Evolutionary conservation across 805 yeast genomes (phyloP).

Genomic region (Cyberlindnera mycetangii): DNA sequence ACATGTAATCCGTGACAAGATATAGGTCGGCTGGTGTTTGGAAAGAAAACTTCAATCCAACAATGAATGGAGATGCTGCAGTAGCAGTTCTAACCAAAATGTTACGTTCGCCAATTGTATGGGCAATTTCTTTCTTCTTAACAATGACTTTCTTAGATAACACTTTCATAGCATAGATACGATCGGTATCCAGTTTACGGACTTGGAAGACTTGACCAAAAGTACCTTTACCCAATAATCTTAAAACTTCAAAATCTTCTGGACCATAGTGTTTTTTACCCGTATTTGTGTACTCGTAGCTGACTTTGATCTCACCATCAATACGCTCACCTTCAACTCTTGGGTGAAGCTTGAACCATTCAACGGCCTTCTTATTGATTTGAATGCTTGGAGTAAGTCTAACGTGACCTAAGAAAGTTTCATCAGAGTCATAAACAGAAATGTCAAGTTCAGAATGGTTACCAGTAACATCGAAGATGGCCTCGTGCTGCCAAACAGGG

Average conservation of each 20-base stretch:
- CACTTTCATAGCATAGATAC: conserved; percentile 97
- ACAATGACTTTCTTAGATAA: conserved; percentile 92
- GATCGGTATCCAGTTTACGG: conserved; percentile 79
- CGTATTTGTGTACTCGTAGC: conserved; percentile 67
- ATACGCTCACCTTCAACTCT: conserved; percentile 75
- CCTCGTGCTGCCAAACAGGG: conserved; percentile 91
- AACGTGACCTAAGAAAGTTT: conserved; percentile 83
- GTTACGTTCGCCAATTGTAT: conserved; percentile 95
- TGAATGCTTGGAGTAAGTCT: conserved; percentile 60
- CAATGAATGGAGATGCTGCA: conserved; percentile 88
- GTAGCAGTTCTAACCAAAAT: conserved; percentile 90
- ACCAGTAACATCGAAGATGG: conserved; percentile 88
- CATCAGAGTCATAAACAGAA: conserved; percentile 89
- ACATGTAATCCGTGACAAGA: conserved; percentile 95
- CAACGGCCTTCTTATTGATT: conserved; percentile 37
- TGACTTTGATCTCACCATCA: conserved; percentile 72
- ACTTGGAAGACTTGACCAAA: conserved; percentile 98
- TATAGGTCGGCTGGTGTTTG: conserved; percentile 93
- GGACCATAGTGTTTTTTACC: conserved; percentile 85
- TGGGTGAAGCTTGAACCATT: conserved; percentile 74
- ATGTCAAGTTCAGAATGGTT: conserved; percentile 81
- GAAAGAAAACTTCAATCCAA: conserved; percentile 91
- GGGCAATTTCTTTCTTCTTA: conserved; percentile 95
- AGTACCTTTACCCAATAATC: conserved; percentile 92
- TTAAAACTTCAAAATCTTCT: conserved; percentile 86